Percentiles rank a stretch among this genome's conserved stretches.
phyloP scores from a whole-genome alignment of 2,329 filamentous ascomycete genomes.

The Eutypella sp. region DNA sequence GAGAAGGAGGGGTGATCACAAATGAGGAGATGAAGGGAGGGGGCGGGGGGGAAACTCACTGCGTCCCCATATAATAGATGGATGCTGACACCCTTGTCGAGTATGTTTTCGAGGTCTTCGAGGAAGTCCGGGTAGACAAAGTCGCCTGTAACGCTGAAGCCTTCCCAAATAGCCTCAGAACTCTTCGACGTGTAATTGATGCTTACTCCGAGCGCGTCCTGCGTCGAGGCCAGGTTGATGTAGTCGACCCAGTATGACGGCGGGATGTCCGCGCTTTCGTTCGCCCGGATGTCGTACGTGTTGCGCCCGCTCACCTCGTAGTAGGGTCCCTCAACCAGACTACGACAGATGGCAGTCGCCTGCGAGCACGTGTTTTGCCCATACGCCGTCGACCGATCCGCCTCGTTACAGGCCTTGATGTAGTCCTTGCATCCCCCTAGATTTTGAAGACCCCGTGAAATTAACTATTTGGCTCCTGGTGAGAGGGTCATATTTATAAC shows the following conservation, averaged over 20 bases:
- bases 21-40: not conserved
- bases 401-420: slow-evolving; percentile 45
- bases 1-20: not conserved
- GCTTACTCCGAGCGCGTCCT: slow-evolving; percentile 51
- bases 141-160: slow-evolving; percentile 51
- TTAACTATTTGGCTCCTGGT: too few species aligned
- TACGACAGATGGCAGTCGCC: slow-evolving; percentile 50
- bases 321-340: slow-evolving; percentile 47
- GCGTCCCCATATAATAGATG: slow-evolving; percentile 64
- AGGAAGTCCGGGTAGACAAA: slow-evolving; percentile 60
- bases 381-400: slow-evolving; percentile 32
- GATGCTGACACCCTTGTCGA: slow-evolving; percentile 60
- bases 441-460: slow-evolving; percentile 1
- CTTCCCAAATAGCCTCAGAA: slow-evolving; percentile 40
- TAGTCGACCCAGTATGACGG: slow-evolving; percentile 57
- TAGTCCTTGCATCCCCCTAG: slow-evolving; percentile 49
- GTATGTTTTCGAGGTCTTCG: slow-evolving; percentile 52
- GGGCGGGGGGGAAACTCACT: slow-evolving; percentile 13
- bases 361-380: slow-evolving; percentile 46
- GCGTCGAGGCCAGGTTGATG: slow-evolving; percentile 53
- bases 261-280: slow-evolving; percentile 54
- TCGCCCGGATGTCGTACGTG: slow-evolving; percentile 55
- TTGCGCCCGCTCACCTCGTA: slow-evolving; percentile 54
- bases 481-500: not conserved
- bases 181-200: slow-evolving; percentile 43